A percentile compares a stretch with the other conserved stretches of the same genome.
Evolutionary conservation across 768 basidiomycete genomes (phyloP).

Genomic region (Termitomyces sp.): DNA sequence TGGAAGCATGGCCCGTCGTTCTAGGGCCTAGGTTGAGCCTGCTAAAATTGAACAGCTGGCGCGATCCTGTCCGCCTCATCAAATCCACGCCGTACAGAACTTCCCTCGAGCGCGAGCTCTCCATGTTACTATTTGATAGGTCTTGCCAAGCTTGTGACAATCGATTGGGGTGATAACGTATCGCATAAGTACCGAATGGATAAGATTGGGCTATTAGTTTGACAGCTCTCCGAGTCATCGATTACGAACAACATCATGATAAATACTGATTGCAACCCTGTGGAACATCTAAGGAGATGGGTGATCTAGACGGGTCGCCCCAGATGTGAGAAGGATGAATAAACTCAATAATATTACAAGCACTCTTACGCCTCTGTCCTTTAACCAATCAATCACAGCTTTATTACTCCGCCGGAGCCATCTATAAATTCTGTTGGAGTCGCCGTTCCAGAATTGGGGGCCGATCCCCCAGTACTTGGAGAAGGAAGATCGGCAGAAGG

Average conservation of each 20-base stretch:
- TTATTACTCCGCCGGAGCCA: conserved; percentile 21
- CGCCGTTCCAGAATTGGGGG: conserved; percentile 41
- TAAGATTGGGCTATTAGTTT: background rate
- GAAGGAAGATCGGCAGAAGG: conserved; percentile 44
- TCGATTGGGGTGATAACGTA: background rate
- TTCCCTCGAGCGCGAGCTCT: background rate
- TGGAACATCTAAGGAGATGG: background rate
- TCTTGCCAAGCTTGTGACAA: background rate
- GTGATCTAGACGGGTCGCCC: background rate
- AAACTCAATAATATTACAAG: background rate
- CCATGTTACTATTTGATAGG: too few species aligned
- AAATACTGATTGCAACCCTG: background rate
- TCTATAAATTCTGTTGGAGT: conserved; percentile 34
- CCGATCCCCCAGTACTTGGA: conserved; percentile 33
- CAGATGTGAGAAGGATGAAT: background rate
- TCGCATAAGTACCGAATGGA: background rate
- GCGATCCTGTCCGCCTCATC: background rate
- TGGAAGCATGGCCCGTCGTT: conserved; percentile 4
- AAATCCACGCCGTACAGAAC: background rate
- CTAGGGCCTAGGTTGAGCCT: background rate
- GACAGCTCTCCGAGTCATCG: background rate
- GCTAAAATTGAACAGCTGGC: background rate
- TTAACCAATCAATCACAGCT: background rate
- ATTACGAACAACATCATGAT: background rate
- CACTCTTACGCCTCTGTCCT: background rate